Conservation (phyloP, 148 eudicot species). For the Rhododendron williamsianum region DNA sequence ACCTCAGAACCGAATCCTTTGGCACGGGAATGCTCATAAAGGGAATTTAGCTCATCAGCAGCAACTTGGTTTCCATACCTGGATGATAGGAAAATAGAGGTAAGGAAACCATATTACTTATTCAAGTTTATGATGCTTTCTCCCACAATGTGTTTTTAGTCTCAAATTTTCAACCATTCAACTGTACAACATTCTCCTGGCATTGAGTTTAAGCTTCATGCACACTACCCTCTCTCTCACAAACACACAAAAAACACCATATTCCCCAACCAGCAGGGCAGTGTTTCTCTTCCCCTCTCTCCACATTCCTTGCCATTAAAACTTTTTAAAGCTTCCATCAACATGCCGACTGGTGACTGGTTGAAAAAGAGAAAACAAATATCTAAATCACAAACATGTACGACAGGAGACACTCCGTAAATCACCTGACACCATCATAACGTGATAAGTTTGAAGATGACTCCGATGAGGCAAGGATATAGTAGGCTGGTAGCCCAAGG, state of each 20-base stretch:
- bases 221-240: neutral
- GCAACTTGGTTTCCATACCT: constrained; percentile 87
- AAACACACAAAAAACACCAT: neutral
- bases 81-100: constrained; percentile 5
- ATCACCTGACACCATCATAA: constrained; percentile 90
- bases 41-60: constrained; percentile 70
- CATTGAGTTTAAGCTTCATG: neutral
- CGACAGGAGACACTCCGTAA: neutral
- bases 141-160: neutral
- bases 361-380: neutral
- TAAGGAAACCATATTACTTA: neutral
- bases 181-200: neutral
- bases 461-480: constrained; percentile 91
- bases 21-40: constrained; percentile 80
- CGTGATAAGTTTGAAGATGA: constrained; percentile 95
- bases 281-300: neutral
- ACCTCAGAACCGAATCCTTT: constrained; percentile 97
- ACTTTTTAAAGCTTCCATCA: neutral
- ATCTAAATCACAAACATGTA: neutral
- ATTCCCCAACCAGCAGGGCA: neutral
- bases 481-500: constrained; percentile 95
- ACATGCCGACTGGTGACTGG: neutral
- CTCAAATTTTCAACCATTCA: neutral
- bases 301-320: neutral
- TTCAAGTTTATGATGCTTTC: neutral